Base-by-base conservation (phyloP, 129 eudicot genomes). In the Helichrysum umbraculigerum region DNA sequence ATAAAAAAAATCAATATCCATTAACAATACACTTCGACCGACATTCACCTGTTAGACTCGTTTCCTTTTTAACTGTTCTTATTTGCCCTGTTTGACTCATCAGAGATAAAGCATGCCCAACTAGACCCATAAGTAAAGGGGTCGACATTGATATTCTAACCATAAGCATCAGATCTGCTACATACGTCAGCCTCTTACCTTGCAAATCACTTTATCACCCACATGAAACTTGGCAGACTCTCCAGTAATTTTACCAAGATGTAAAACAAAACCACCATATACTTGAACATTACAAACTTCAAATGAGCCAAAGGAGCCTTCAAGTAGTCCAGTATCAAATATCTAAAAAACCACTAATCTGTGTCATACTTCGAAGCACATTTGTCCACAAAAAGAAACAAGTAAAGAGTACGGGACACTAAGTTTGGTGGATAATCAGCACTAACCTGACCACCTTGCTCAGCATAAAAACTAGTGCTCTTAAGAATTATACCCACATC, bases 391-490 rank as follows among this genome's bases (percentile, higher is more conserved):
- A 10, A 37, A 61, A 22, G 5, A 67, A 16, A 30, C 17, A 72
- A 6, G 56, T 34, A 58, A 9, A 66, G 19, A 42, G 5, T 62
- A 61, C 62, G 35, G 28, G 71, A 11, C 64, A 44, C 3, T 77
- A 2, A 60, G 1, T 74, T 60, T 74, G 72, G 32, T 33, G 32
- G 50, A 42, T 75, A 29, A n/a, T 16, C 52, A 76, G 79, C 79
- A 81, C 85, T 75, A 81, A 95, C 99, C 99, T 95, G 99, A 79
- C 99, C 99, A 86, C 99, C 99, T 91, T 95, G 99, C 81, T 95
- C 99, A 76, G 99, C 97, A 85, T 95, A 95, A 72, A 95, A 95
- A 70, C 94, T 87, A 17, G 99, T 95, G 74, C 86, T 87, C 75
- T 91, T 90, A 57, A 95, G 86, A 70, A 95, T 74, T 68, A 95